Conservation (phyloP, 345 rosid species). For the Passiflora organensis region DNA sequence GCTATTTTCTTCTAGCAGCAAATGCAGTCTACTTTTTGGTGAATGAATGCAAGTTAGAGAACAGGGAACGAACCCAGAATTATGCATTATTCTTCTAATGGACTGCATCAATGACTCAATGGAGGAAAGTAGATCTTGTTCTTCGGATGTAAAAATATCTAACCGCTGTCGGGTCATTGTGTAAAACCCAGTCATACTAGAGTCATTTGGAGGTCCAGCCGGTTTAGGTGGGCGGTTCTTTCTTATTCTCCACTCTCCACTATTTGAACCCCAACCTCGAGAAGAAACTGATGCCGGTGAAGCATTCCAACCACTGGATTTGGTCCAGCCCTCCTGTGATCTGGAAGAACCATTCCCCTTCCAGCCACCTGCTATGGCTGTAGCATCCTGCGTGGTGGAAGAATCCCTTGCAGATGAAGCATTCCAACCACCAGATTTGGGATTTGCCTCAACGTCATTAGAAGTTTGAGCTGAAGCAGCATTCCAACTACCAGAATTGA, state of each 20-base stretch:
- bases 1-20: background rate
- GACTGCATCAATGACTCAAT: conserved; percentile 66
- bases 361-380: background rate
- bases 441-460: conserved; percentile 7
- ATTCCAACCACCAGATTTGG: conserved; percentile 23
- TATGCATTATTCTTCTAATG: conserved; percentile 56
- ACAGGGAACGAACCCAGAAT: conserved; percentile 45
- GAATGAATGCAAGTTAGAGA: conserved; percentile 4
- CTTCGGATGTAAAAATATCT: conserved; percentile 79
- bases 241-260: conserved; percentile 58
- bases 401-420: background rate
- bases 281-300: too few species aligned
- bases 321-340: conserved; percentile 18
- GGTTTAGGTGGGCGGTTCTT: conserved; percentile 49
- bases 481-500: background rate
- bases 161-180: conserved; percentile 63
- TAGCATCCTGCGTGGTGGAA: background rate
- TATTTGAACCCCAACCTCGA: conserved; percentile 41
- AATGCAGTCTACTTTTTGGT: background rate
- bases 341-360: background rate
- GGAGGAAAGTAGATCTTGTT: conserved; percentile 61
- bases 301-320: conserved; percentile 16
- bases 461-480: background rate
- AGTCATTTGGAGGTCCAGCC: conserved; percentile 21
- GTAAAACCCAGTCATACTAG: conserved; percentile 30